Evolutionary conservation across 1,284 basidiomycete genomes (phyloP).

Genomic region (Apiotrichum akiyoshidainum): DNA sequence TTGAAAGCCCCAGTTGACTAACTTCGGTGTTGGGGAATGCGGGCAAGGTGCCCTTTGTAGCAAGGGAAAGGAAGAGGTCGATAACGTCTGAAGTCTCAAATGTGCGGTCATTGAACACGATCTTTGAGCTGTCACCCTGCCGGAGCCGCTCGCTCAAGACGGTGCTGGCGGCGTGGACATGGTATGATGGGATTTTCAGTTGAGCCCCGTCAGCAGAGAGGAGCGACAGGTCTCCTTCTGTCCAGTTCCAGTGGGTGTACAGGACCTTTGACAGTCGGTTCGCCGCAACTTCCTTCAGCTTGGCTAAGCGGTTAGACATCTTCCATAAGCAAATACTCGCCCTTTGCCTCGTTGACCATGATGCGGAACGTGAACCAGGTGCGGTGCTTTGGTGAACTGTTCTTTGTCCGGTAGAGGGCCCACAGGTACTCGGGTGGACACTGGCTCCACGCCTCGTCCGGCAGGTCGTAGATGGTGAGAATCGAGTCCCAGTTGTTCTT

Average conservation of each 20-base stretch:
- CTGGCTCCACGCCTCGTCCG: background rate
- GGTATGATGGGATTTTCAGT: background rate
- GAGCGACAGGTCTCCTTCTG: background rate
- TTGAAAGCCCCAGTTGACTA: background rate
- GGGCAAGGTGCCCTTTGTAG: background rate
- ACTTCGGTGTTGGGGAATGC: background rate
- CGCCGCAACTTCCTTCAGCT: background rate
- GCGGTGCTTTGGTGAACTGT: no score
- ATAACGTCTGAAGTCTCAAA: background rate
- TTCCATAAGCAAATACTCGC: background rate
- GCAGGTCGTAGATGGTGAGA: background rate
- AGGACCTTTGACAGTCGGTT: background rate
- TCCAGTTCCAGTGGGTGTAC: background rate
- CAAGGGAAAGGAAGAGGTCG: background rate
- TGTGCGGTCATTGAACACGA: background rate
- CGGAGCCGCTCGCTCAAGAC: background rate
- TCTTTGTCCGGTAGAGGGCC: background rate
- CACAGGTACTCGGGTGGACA: background rate
- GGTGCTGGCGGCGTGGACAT: background rate
- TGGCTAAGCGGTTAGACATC: background rate
- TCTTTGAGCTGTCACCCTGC: background rate
- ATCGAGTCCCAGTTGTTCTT: background rate
- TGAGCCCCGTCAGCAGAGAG: background rate
- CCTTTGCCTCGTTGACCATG: background rate
- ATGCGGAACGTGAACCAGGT: no score